Percentiles rank a stretch among this genome's conserved stretches.
Conservation (phyloP, 495 filamentous ascomycete species). For the Xylaria sp. region DNA sequence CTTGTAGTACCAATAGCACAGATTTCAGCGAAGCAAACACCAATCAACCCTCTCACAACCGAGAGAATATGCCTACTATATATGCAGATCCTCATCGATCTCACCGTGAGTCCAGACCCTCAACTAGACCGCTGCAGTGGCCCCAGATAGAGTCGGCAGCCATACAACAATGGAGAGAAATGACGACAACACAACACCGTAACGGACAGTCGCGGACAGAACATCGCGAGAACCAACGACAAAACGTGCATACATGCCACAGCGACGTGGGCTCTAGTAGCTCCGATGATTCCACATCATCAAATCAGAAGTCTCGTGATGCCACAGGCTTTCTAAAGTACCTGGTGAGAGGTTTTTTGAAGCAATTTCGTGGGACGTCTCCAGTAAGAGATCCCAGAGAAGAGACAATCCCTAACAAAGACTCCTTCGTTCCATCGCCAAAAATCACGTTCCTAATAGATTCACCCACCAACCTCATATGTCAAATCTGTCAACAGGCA, state of each 20-base stretch:
- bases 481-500: constrained; percentile 32
- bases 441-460: constrained; percentile 37
- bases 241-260: not conserved
- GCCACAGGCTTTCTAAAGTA: constrained; percentile 16
- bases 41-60: not conserved
- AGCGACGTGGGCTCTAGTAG: constrained; percentile 1
- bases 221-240: not conserved
- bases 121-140: not conserved
- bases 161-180: constrained; percentile 12
- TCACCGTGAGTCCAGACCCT: not conserved
- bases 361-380: not conserved
- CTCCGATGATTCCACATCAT: not conserved
- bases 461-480: constrained; percentile 28
- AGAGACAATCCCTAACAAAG: not conserved
- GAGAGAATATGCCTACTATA: not conserved
- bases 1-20: not conserved
- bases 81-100: not conserved
- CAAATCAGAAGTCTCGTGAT: constrained; percentile 6
- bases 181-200: not conserved
- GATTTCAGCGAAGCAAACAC: not conserved
- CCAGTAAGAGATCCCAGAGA: not conserved
- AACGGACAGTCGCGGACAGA: not conserved
- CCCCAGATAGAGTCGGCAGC: not conserved
- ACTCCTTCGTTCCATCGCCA: constrained; percentile 33
- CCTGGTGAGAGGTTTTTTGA: constrained; percentile 15